Evolutionary conservation across 2,329 filamentous ascomycete species (phyloP), one percentile per base, ranked within the genome.

Genomic region (Aspergillus floridensis): DNA sequence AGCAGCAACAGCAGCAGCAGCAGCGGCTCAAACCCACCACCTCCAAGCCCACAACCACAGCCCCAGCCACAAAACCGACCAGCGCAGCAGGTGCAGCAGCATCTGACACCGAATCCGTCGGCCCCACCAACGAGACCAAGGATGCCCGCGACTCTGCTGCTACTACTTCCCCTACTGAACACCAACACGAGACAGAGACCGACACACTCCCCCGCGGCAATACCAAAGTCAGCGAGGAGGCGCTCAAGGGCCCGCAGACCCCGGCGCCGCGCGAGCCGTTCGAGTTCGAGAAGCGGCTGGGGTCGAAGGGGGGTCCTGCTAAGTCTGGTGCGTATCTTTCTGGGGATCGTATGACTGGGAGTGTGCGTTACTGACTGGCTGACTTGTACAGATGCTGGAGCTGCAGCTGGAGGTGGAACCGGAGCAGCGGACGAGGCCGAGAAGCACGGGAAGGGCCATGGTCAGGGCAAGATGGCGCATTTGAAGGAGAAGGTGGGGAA

Each of bases 401-500:
- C 24, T 26, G 24, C 24, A 21, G 47, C 47, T 14, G 21, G 21
- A 19, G 47, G 0, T 31, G 52, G 16, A 11, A 19, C 35, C 16
- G 38, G 31, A 12, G 31, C 38, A 4, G n/a, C 10, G 24, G 46
- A 19, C 44, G 41, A 55, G 19, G 22, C 32, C 26, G 22, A 59
- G 24, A 21, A 57, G 26, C 22, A 44, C 38, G 35, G 35, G 11
- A 24, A 48, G 24, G 44, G 38, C 22, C 59, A 64, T 3, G 58
- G 58, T 32, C 57, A 60, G 19, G 63, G 59, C 24, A 59, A 53
- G 12, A 54, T 72, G 21, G 48, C 62, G 12, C 70, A 70, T 31
- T 56, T 69, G 63, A 76, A 72, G 65, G 69, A 70, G 65, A 71
- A 72, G 67, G 69, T 81, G 60, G 65, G 66, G 12, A 70, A 64